Conservation (phyloP, 2,329 filamentous ascomycete genomes). For the Gaeumannomyces tritici region DNA sequence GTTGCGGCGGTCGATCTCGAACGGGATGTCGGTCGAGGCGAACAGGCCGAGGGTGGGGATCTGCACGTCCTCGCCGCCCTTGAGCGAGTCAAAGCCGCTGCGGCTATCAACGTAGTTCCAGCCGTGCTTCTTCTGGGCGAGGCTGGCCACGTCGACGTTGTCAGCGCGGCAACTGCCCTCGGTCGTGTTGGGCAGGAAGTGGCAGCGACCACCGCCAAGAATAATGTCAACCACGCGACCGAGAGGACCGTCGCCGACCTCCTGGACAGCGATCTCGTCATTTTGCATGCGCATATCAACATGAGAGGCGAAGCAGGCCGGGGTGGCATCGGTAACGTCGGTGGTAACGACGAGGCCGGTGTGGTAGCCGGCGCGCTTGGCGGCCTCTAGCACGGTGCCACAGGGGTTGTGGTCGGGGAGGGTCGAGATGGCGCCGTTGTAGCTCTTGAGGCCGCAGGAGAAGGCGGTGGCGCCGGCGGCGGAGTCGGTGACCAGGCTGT, state of each 20-base stretch:
- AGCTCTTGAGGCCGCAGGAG: slow-evolving; percentile 85
- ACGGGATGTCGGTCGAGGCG: slow-evolving; percentile 75
- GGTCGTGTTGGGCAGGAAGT: slow-evolving; percentile 79
- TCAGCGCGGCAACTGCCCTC: slow-evolving; percentile 76
- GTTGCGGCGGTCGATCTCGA: slow-evolving; percentile 80
- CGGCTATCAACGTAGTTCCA: slow-evolving; percentile 72
- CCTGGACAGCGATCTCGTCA: slow-evolving; percentile 85
- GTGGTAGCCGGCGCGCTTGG: slow-evolving; percentile 81
- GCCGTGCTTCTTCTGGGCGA: slow-evolving; percentile 65
- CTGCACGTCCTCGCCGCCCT: slow-evolving; percentile 55
- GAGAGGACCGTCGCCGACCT: slow-evolving; percentile 79
- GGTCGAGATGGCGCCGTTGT: slow-evolving; percentile 92
- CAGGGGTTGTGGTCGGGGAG: slow-evolving; percentile 79
- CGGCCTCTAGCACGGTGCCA: slow-evolving; percentile 86
- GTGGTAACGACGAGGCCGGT: slow-evolving; percentile 95
- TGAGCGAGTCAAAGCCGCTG: slow-evolving; percentile 64
- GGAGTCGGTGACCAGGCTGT: slow-evolving; percentile 83
- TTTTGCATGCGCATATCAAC: slow-evolving; percentile 72
- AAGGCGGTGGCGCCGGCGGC: slow-evolving; percentile 97
- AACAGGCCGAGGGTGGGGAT: slow-evolving; percentile 82
- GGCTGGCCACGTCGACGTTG: slow-evolving; percentile 59
- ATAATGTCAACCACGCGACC: slow-evolving; percentile 86
- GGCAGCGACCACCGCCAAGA: slow-evolving; percentile 85
- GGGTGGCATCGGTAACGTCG: slow-evolving; percentile 88
- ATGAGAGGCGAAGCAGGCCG: slow-evolving; percentile 88